Percentiles rank a stretch among this genome's conserved stretches.
Conservation (phyloP, 2,329 filamentous ascomycete species). For the Colletotrichum sp. region DNA sequence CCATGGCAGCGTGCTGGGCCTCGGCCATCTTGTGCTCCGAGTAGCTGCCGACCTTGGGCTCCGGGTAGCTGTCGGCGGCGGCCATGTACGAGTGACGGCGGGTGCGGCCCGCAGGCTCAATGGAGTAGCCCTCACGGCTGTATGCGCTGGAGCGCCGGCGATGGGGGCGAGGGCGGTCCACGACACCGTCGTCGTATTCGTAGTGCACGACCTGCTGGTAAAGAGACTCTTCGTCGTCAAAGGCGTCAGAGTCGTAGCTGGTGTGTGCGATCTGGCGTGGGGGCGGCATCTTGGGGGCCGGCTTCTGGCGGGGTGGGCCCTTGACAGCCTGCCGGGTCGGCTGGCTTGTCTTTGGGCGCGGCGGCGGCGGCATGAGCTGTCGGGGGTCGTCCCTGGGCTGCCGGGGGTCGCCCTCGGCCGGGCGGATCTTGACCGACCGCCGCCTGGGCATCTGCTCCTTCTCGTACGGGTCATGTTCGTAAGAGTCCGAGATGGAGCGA, state of each 20-base stretch:
- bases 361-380: conserved; percentile 52
- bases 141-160: conserved; percentile 39
- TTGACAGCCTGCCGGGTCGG: conserved; percentile 29
- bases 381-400: conserved; percentile 48
- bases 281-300: conserved; percentile 21
- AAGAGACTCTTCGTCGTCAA: conserved; percentile 35
- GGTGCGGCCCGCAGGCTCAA: conserved; percentile 41
- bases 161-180: conserved; percentile 35
- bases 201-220: conserved; percentile 44
- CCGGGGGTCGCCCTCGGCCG: conserved; percentile 45
- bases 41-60: conserved; percentile 42
- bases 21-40: conserved; percentile 46
- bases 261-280: conserved; percentile 28
- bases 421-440: conserved; percentile 46
- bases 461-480: conserved; percentile 44
- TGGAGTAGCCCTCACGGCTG: conserved; percentile 42
- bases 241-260: conserved; percentile 43
- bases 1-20: conserved; percentile 47
- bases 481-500: conserved; percentile 32
- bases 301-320: conserved; percentile 23
- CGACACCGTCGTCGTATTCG: conserved; percentile 35
- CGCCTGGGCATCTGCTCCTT: conserved; percentile 45
- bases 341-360: conserved; percentile 26
- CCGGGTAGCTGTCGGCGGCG: conserved; percentile 35
- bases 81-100: conserved; percentile 48